Conservation (phyloP, 2,329 filamentous ascomycete genomes). For the Bipolaris cookei region DNA sequence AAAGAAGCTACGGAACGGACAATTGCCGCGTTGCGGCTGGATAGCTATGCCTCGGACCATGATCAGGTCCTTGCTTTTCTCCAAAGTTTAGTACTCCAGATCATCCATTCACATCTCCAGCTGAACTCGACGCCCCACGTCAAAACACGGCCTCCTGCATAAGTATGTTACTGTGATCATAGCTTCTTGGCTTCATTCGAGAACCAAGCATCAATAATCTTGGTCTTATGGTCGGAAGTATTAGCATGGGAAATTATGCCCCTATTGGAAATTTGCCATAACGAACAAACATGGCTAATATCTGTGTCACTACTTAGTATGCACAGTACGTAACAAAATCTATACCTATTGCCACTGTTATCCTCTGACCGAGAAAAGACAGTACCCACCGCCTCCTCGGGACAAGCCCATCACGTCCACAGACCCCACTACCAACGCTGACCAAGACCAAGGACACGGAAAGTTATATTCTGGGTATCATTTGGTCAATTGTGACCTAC, state of each 20-base stretch:
- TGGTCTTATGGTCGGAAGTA: neutral
- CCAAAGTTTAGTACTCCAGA: neutral
- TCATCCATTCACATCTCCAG: slow-evolving; percentile 1
- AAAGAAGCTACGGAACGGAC: neutral
- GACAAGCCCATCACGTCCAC: neutral
- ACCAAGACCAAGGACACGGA: neutral
- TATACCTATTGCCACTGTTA: neutral
- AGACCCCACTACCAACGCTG: neutral
- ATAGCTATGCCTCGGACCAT: neutral
- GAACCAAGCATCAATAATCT: neutral
- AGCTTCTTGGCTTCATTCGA: neutral
- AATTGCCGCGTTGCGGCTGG: neutral
- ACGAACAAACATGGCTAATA: neutral
- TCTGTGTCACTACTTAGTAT: neutral
- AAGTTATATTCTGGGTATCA: slow-evolving; percentile 13
- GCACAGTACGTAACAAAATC: too few relatives aligned
- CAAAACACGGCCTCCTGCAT: slow-evolving; percentile 1
- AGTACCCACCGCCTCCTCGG: neutral
- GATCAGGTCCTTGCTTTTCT: neutral
- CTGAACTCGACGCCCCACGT: neutral
- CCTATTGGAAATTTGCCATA: neutral
- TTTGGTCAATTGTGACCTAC: slow-evolving; percentile 15
- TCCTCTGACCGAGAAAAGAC: neutral
- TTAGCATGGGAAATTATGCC: neutral
- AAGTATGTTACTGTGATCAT: neutral